Evolutionary conservation across 2,329 filamentous ascomycete genomes (phyloP).

Genomic region (Claviceps cyperi): DNA sequence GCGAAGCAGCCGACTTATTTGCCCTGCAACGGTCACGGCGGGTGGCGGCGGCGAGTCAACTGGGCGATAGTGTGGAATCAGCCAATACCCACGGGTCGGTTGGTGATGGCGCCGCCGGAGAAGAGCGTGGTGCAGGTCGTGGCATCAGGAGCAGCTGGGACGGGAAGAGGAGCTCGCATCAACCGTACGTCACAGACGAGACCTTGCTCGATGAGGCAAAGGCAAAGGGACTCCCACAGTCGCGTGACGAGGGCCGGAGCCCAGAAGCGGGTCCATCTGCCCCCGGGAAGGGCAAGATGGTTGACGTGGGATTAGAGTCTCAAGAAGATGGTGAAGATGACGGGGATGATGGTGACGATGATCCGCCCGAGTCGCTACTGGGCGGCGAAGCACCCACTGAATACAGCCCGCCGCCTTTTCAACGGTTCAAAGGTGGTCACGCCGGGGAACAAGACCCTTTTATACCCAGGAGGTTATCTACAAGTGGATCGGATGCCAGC

Average conservation of each 20-base stretch:
- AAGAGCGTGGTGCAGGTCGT: constrained; percentile 30
- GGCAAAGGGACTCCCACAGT: constrained; percentile 24
- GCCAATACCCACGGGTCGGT: constrained; percentile 24
- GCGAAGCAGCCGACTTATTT: constrained; percentile 88
- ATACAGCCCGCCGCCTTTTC: constrained; percentile 45
- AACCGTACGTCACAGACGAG: constrained; percentile 14
- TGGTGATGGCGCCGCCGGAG: constrained; percentile 15
- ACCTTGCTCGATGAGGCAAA: constrained; percentile 28
- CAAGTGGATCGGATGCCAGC: constrained; percentile 34
- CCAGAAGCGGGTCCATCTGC: constrained; percentile 15
- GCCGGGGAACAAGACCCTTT: constrained; percentile 19
- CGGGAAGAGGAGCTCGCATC: constrained; percentile 31
- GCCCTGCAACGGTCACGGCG: constrained; percentile 80
- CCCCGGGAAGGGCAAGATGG: constrained; percentile 51
- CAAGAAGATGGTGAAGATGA: constrained; percentile 42
- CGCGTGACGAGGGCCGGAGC: constrained; percentile 14
- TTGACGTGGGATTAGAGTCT: constrained; percentile 73
- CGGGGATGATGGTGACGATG: constrained; percentile 37
- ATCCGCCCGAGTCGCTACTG: constrained; percentile 46
- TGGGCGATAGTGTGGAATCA: constrained; percentile 75
- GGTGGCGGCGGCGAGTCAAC: constrained; percentile 69
- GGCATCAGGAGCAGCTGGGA: constrained; percentile 54
- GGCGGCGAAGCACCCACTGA: constrained; percentile 37
- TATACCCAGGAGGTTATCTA: constrained; percentile 27
- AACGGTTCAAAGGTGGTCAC: constrained; percentile 35